A percentile compares a stretch with the other conserved stretches of the same genome.
These are phyloP conservation scores for Firmiana major DNA, from an alignment of 345 rosid genomes.

Conservation along the genomic window DNA sequence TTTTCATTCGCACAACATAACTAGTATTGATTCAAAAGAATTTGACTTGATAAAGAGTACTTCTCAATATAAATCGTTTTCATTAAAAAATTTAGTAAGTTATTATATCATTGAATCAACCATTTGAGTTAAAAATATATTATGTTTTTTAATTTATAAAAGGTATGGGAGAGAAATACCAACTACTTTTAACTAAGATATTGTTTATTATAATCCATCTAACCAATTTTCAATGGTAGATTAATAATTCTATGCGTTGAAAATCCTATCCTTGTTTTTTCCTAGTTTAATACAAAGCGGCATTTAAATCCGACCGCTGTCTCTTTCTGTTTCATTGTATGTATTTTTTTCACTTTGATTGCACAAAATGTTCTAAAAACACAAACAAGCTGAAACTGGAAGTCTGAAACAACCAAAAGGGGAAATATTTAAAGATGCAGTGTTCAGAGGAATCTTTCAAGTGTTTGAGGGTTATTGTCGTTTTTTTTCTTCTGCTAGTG, in stretches of 20 bases:
- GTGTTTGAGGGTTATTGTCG: neutral
- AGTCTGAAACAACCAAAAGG: neutral
- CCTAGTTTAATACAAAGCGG: neutral
- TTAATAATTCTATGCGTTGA: neutral
- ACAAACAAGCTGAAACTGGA: neutral
- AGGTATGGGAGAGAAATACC: too few species aligned
- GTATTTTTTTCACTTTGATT: neutral
- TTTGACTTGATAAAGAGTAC: too few species aligned
- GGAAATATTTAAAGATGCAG: neutral
- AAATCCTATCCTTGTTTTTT: neutral
- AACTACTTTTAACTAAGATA: too few species aligned
- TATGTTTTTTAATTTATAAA: too few species aligned
- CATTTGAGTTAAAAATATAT: too few species aligned
- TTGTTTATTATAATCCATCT: too few species aligned
- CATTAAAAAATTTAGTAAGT: too few species aligned
- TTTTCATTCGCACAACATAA: too few species aligned
- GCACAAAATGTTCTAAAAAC: neutral
- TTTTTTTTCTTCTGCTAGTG: conserved; percentile 9
- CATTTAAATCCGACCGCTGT: neutral
- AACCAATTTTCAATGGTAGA: too few species aligned
- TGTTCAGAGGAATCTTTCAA: neutral
- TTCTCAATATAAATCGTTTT: too few species aligned
- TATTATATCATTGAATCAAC: too few species aligned
- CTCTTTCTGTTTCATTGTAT: neutral
- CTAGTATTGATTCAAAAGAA: too few species aligned